These are phyloP conservation scores for Rhododendron molle DNA, from an alignment of 148 eudicot genomes.

Conservation along the genomic window DNA sequence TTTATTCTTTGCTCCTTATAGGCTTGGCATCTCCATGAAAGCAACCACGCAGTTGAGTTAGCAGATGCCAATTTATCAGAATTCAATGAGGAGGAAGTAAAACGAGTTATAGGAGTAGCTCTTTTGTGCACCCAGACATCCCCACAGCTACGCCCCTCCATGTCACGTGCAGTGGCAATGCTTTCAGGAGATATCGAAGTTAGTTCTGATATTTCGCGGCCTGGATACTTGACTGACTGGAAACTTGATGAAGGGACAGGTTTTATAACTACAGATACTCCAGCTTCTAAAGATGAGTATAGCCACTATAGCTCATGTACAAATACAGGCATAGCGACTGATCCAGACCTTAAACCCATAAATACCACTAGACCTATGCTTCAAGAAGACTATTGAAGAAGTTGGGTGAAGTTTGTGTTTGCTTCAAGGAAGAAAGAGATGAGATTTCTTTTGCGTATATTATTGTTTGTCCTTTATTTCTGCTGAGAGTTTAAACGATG, in stretches of 20 bases:
- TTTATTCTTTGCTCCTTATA: not conserved
- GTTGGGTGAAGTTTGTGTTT: conserved; percentile 20
- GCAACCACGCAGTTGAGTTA: conserved; percentile 45
- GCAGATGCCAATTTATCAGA: conserved; percentile 47
- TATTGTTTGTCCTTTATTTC: not conserved
- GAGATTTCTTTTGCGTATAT: not conserved
- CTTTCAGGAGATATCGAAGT: conserved; percentile 69
- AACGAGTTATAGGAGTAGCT: conserved; percentile 51
- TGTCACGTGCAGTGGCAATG: conserved; percentile 89
- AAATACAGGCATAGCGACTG: conserved; percentile 16
- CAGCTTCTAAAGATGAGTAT: conserved; percentile 12
- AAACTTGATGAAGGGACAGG: conserved; percentile 40
- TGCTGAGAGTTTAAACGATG: not conserved
- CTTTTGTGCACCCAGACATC: conserved; percentile 88
- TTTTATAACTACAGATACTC: conserved; percentile 24
- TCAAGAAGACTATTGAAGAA: conserved; percentile 6
- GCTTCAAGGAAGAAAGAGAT: not conserved
- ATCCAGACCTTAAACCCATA: conserved; percentile 19
- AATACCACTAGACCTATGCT: not conserved
- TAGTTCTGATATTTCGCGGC: conserved; percentile 44
- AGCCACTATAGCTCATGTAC: conserved; percentile 14
- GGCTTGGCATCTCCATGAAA: conserved; percentile 84
- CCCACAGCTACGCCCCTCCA: conserved; percentile 67
- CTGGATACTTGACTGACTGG: conserved; percentile 79
- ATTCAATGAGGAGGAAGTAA: conserved; percentile 54